A percentile compares a stretch with the other conserved stretches of the same genome.
These are phyloP conservation scores for Dalechampia spathulata DNA, from an alignment of 441 rosid genomes.

Conservation along the genomic window DNA sequence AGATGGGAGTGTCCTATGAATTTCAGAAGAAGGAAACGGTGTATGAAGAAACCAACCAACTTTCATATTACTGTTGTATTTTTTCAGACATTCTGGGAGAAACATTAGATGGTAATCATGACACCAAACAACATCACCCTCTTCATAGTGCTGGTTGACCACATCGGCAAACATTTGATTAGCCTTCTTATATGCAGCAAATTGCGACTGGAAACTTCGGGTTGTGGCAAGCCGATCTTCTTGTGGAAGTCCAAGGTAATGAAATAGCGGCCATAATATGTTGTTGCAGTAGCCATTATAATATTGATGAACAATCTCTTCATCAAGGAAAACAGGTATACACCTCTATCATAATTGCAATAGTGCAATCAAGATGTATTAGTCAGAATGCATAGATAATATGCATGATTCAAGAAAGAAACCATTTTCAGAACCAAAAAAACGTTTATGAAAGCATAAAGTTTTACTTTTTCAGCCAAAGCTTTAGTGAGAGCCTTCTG, in stretches of 20 bases:
- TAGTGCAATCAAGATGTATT: not conserved
- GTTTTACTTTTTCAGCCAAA: conserved; percentile 82
- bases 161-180: conserved; percentile 98
- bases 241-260: conserved; percentile 97
- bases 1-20: conserved; percentile 94
- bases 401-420: not conserved
- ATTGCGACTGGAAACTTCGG: conserved; percentile 95
- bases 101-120: conserved; percentile 99
- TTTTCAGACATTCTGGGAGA: conserved; percentile 93
- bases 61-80: conserved; percentile 73
- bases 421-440: conserved; percentile 4
- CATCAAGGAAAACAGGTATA: conserved; percentile 98
- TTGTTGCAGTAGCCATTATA: conserved; percentile 99
- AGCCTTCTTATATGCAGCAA: conserved; percentile 93
- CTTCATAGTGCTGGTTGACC: conserved; percentile 84
- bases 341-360: conserved; percentile 58
- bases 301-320: conserved; percentile 98
- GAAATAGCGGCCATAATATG: conserved; percentile 96
- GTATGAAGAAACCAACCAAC: conserved; percentile 99
- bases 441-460: not conserved
- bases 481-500: conserved; percentile 88
- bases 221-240: conserved; percentile 99
- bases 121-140: conserved; percentile 99
- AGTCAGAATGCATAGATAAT: not conserved
- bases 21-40: conserved; percentile 99